These are phyloP conservation scores for Penicillium sp. DNA, from an alignment of 2,329 filamentous ascomycete genomes.

Conservation along the genomic window DNA sequence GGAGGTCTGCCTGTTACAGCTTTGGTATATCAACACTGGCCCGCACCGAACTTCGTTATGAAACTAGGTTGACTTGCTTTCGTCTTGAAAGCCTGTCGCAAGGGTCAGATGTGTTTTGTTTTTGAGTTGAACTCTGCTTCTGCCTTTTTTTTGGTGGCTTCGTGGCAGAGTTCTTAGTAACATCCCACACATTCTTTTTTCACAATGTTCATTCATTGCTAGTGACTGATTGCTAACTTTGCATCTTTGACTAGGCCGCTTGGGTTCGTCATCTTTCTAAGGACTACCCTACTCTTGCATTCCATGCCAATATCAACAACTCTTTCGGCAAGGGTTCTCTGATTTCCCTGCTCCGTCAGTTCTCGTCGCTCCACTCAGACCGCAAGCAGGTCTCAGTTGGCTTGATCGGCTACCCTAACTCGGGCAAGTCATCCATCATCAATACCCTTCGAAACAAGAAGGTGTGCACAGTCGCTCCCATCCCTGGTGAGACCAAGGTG, in stretches of 20 bases:
- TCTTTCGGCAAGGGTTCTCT: constrained; percentile 94
- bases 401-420: constrained; percentile 86
- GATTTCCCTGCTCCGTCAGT: constrained; percentile 89
- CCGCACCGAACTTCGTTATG: constrained; percentile 66
- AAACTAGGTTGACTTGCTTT: constrained; percentile 68
- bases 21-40: constrained; percentile 88
- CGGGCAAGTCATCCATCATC: constrained; percentile 94
- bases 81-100: constrained; percentile 86
- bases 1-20: constrained; percentile 96
- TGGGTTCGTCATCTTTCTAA: constrained; percentile 90
- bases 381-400: constrained; percentile 94
- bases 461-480: constrained; percentile 88
- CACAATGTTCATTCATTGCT: constrained; percentile 41
- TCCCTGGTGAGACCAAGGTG: constrained; percentile 94
- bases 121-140: constrained; percentile 93
- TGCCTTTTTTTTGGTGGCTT: constrained; percentile 56
- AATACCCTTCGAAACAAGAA: constrained; percentile 94
- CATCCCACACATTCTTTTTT: constrained; percentile 74
- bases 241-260: constrained; percentile 63
- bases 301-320: constrained; percentile 92
- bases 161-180: constrained; percentile 96
- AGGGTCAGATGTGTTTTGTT: constrained; percentile 79
- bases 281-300: constrained; percentile 89
- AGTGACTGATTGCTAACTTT: constrained; percentile 33
- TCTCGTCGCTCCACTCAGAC: constrained; percentile 82